These are phyloP conservation scores for Hypoxylon lenormandii DNA, from an alignment of 495 filamentous ascomycete genomes.

Conservation along the genomic window DNA sequence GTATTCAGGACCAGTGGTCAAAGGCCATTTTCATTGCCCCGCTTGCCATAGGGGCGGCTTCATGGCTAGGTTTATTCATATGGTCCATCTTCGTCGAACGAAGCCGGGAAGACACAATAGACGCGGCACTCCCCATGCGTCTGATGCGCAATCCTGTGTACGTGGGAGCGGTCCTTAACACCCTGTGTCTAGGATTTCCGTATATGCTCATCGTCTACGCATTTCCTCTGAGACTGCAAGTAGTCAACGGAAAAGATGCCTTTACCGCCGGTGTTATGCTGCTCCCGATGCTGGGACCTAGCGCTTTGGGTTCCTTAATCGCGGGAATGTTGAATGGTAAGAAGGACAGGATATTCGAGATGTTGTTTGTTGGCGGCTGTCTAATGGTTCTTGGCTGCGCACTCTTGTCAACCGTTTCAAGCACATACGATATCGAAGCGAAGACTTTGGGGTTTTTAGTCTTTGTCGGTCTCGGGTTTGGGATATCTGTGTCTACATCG, in stretches of 20 bases:
- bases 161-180: conserved; percentile 57
- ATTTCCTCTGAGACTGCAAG: conserved; percentile 69
- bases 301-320: conserved; percentile 61
- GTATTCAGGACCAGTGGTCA: conserved; percentile 55
- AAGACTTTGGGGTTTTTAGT: conserved; percentile 59
- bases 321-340: conserved; percentile 55
- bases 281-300: conserved; percentile 66
- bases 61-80: conserved; percentile 56
- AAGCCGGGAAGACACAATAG: conserved; percentile 48
- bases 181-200: conserved; percentile 66
- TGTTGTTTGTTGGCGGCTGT: conserved; percentile 49
- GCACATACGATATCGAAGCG: conserved; percentile 46
- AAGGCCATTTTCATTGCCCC: conserved; percentile 60
- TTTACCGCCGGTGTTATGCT: conserved; percentile 68
- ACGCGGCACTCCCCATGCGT: conserved; percentile 58
- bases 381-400: conserved; percentile 58
- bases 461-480: conserved; percentile 63
- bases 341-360: conserved; percentile 52
- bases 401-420: conserved; percentile 52
- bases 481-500: conserved; percentile 54
- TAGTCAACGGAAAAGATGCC: conserved; percentile 64
- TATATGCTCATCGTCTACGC: conserved; percentile 68
- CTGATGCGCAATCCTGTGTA: conserved; percentile 58
- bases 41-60: conserved; percentile 56
- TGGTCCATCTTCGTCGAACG: conserved; percentile 57